phyloP scores from a whole-genome alignment of 2,329 filamentous ascomycete genomes.

The Alternaria alternata region DNA sequence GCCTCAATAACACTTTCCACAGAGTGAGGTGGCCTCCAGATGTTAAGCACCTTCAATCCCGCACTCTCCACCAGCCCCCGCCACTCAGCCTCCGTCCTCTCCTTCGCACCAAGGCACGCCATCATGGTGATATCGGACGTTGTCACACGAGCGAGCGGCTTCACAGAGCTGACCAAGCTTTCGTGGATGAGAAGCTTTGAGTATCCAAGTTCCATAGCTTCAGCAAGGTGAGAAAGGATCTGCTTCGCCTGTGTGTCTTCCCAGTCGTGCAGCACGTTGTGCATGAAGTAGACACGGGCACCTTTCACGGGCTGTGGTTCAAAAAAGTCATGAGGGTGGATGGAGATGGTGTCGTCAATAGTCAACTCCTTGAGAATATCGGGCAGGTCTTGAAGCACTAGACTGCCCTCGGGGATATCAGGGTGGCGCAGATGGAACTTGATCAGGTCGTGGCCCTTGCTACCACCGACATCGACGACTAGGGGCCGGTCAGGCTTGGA shows the following conservation, averaged over 20 bases:
- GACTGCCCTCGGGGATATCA: slow-evolving; percentile 2
- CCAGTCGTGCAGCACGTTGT: slow-evolving; percentile 11
- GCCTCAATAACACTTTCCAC: slow-evolving; percentile 2
- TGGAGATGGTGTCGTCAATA: slow-evolving; percentile 3
- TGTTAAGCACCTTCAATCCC: slow-evolving; percentile 7
- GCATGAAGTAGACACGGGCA: slow-evolving; percentile 12
- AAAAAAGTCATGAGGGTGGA: slow-evolving; percentile 9
- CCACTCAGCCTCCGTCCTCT: slow-evolving; percentile 13
- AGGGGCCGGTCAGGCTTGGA: slow-evolving; percentile 4
- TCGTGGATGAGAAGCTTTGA: slow-evolving; percentile 6
- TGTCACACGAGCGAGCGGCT: slow-evolving; percentile 12
- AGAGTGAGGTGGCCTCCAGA: neutral
- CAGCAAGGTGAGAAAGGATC: slow-evolving; percentile 5
- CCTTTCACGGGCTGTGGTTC: slow-evolving; percentile 8
- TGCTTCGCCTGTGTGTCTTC: slow-evolving; percentile 4
- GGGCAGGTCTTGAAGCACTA: slow-evolving; percentile 10
- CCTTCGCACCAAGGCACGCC: slow-evolving; percentile 10
- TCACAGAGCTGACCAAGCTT: slow-evolving; percentile 3
- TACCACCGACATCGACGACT: slow-evolving; percentile 12
- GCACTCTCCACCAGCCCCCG: slow-evolving; percentile 1
- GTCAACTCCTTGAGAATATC: slow-evolving; percentile 8
- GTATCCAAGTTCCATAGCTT: slow-evolving; percentile 4
- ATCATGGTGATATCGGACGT: slow-evolving; percentile 13
- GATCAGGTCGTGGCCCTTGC: slow-evolving; percentile 10
- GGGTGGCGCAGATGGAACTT: slow-evolving; percentile 10